Percentiles rank a stretch among this genome's conserved stretches.
Conservation (phyloP, 2,329 filamentous ascomycete species). For the Aphanocladium album region DNA sequence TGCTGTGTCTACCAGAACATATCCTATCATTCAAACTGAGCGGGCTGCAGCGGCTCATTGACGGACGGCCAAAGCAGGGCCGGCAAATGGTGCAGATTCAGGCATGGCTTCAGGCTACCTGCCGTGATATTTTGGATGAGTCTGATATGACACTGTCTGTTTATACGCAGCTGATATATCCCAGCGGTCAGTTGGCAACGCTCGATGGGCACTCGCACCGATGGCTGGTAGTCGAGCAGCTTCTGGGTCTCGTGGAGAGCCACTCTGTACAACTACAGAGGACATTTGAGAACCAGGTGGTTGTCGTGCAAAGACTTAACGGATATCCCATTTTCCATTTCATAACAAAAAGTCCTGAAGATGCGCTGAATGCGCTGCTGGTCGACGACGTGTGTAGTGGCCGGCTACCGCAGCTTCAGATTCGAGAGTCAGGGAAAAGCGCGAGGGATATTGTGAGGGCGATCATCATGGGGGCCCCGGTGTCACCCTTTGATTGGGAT, state of each 20-base stretch:
- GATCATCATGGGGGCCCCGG: not conserved
- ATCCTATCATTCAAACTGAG: constrained; percentile 61
- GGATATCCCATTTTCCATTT: constrained; percentile 56
- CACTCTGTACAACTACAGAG: constrained; percentile 32
- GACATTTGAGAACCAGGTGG: constrained; percentile 29
- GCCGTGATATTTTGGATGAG: constrained; percentile 61
- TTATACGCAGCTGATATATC: constrained; percentile 54
- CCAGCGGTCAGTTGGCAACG: constrained; percentile 40
- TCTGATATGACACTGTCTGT: constrained; percentile 51
- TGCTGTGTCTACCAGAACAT: constrained; percentile 59
- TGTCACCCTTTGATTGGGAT: not conserved
- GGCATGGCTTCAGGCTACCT: constrained; percentile 40
- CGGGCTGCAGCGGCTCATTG: constrained; percentile 51
- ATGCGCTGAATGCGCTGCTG: constrained; percentile 36
- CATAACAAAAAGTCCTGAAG: constrained; percentile 42
- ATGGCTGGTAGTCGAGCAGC: constrained; percentile 40
- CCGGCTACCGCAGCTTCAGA: constrained; percentile 12
- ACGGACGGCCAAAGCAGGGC: constrained; percentile 37
- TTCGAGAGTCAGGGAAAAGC: constrained; percentile 1
- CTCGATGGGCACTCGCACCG: constrained; percentile 50
- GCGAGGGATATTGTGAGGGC: not conserved
- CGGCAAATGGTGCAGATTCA: constrained; percentile 46
- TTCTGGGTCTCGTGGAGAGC: constrained; percentile 36
- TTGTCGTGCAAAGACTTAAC: constrained; percentile 14
- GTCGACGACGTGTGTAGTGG: constrained; percentile 36